Conservation (phyloP, 2,329 filamentous ascomycete genomes). For the Domatiomyces catenatus region DNA sequence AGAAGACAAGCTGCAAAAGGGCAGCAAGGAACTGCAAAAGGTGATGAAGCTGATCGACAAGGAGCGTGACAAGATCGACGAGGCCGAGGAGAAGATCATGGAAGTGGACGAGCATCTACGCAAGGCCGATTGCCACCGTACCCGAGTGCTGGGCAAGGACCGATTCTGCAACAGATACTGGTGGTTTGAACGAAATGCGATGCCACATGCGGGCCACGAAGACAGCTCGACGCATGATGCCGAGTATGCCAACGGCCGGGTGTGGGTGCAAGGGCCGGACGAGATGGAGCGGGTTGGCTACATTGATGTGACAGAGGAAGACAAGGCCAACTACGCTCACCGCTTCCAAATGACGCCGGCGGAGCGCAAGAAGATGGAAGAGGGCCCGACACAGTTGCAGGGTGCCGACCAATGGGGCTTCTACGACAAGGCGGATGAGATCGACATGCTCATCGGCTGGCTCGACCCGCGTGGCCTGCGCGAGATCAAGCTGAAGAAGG, state of each 20-base stretch:
- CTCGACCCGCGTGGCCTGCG: slow-evolving; percentile 74
- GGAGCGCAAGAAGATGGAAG: slow-evolving; percentile 72
- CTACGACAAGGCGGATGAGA: slow-evolving; percentile 61
- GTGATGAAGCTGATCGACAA: slow-evolving; percentile 78
- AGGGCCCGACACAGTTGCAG: slow-evolving; percentile 64
- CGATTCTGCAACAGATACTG: slow-evolving; percentile 98
- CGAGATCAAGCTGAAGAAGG: slow-evolving; percentile 75
- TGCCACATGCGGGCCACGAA: slow-evolving; percentile 83
- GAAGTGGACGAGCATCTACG: slow-evolving; percentile 81
- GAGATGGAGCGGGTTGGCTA: slow-evolving; percentile 74
- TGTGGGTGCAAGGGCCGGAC: slow-evolving; percentile 94
- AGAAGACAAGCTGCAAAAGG: slow-evolving; percentile 54
- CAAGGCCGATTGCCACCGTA: slow-evolving; percentile 84
- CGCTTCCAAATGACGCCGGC: slow-evolving; percentile 69
- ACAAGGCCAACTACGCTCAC: slow-evolving; percentile 58
- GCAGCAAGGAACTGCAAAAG: slow-evolving; percentile 78
- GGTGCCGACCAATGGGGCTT: slow-evolving; percentile 80
- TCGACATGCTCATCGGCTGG: slow-evolving; percentile 73
- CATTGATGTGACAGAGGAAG: slow-evolving; percentile 58
- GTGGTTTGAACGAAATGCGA: slow-evolving; percentile 97
- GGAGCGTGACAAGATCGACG: slow-evolving; percentile 62
- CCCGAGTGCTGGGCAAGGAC: slow-evolving; percentile 78
- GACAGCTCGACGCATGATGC: slow-evolving; percentile 75
- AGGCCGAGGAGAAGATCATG: slow-evolving; percentile 72
- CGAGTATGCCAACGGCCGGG: slow-evolving; percentile 79